Evolutionary conservation across 257 asterid genomes (phyloP).

Genomic region (Salvia hispanica): DNA sequence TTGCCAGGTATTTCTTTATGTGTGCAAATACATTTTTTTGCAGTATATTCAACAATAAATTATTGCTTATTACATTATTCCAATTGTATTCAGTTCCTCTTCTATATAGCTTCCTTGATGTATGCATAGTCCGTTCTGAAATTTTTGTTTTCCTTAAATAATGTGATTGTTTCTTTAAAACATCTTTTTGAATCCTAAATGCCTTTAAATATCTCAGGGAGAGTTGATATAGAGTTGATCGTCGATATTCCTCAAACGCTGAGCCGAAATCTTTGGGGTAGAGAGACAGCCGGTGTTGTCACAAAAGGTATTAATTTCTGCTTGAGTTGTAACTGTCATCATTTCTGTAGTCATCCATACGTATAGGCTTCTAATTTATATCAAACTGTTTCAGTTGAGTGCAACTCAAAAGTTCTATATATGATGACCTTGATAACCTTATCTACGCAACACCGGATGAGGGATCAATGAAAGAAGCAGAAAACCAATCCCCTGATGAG

Average conservation of each 20-base stretch:
- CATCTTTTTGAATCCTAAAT: background rate
- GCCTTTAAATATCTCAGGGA: conserved; percentile 53
- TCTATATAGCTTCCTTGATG: conserved; percentile 12
- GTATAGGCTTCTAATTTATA: too few relatives aligned
- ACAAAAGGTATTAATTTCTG: conserved; percentile 49
- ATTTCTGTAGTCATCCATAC: conserved; percentile 14
- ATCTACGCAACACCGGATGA: conserved; percentile 43
- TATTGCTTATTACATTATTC: conserved; percentile 5
- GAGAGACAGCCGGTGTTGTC: conserved; percentile 51
- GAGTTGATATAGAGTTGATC: conserved; percentile 59
- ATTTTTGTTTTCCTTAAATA: too few relatives aligned
- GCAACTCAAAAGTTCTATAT: conserved; percentile 77
- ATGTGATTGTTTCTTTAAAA: too few relatives aligned
- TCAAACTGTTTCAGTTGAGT: conserved; percentile 55
- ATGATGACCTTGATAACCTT: conserved; percentile 72
- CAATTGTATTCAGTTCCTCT: background rate
- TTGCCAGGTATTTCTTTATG: conserved; percentile 62
- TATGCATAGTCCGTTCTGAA: too few relatives aligned
- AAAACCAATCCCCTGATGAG: conserved; percentile 24
- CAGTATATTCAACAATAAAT: background rate
- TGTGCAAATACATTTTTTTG: background rate
- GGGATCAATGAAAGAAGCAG: conserved; percentile 40
- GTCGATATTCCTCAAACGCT: conserved; percentile 59
- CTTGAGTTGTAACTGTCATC: conserved; percentile 14
- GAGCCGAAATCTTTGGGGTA: conserved; percentile 59